phyloP scores from a whole-genome alignment of 2,329 filamentous ascomycete genomes.

The Exophiala aquamarina region DNA sequence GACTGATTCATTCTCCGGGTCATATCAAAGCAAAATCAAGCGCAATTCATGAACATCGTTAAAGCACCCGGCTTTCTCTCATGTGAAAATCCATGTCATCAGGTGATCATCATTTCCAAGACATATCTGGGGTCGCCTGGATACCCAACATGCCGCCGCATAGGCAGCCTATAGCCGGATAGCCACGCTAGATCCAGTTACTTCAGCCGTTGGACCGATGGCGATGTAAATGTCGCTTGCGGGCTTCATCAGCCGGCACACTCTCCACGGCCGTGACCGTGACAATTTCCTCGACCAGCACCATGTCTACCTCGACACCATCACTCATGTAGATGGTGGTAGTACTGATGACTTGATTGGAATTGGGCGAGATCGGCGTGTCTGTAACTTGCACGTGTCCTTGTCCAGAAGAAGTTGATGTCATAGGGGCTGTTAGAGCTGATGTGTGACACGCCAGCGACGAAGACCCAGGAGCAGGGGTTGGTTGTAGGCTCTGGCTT shows the following conservation, averaged over 20 bases:
- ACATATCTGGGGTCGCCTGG: constrained; percentile 16
- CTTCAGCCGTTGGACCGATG: constrained; percentile 11
- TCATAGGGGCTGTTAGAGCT: constrained; percentile 4
- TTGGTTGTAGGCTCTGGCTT: background rate
- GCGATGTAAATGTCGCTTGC: constrained; percentile 18
- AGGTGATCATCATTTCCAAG: constrained; percentile 19
- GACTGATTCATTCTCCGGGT: too few species aligned
- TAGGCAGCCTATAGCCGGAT: constrained; percentile 16
- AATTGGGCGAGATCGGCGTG: background rate
- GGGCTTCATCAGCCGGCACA: constrained; percentile 1
- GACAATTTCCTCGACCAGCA: constrained; percentile 27
- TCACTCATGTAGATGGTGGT: constrained; percentile 23
- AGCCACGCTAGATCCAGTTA: constrained; percentile 10
- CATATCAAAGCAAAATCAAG: background rate
- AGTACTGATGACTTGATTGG: constrained; percentile 8
- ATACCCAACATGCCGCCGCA: constrained; percentile 19
- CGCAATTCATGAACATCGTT: constrained; percentile 11
- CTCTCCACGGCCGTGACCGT: constrained; percentile 22
- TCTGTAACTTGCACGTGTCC: background rate
- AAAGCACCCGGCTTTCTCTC: constrained; percentile 10
- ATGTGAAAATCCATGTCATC: constrained; percentile 4
- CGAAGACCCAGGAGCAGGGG: constrained; percentile 2
- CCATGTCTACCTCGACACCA: constrained; percentile 23
- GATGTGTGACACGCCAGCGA: constrained; percentile 9
- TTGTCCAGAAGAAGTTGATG: constrained; percentile 3